Conservation (phyloP, 495 filamentous ascomycete species). For the Evernia prunastri region DNA sequence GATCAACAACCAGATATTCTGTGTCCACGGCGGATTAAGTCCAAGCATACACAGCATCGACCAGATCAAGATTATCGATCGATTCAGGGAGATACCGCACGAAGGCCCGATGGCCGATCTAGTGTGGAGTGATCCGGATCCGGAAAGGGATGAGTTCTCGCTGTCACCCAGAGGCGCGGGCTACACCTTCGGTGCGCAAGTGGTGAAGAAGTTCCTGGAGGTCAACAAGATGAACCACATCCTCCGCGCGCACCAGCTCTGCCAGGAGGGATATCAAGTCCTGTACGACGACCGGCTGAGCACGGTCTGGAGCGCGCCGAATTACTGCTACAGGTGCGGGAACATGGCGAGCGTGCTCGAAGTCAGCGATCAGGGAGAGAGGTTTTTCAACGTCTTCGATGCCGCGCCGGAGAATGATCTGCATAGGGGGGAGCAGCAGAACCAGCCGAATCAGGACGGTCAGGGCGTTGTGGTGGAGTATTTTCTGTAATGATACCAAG, state of each 20-base stretch:
- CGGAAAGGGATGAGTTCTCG: slow-evolving; percentile 92
- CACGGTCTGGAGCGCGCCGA: slow-evolving; percentile 96
- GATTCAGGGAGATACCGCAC: slow-evolving; percentile 95
- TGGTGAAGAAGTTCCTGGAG: slow-evolving; percentile 94
- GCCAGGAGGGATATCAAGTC: slow-evolving; percentile 94
- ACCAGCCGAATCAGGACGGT: slow-evolving; percentile 54
- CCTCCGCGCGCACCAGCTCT: slow-evolving; percentile 90
- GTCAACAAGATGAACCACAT: slow-evolving; percentile 97
- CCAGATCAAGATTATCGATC: slow-evolving; percentile 98
- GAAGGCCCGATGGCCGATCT: slow-evolving; percentile 99
- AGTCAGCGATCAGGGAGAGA: slow-evolving; percentile 83
- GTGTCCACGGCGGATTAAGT: slow-evolving; percentile 91
- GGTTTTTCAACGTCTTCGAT: slow-evolving; percentile 95
- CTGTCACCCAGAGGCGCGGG: slow-evolving; percentile 89
- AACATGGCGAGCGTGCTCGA: slow-evolving; percentile 96
- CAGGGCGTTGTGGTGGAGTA: slow-evolving; percentile 61
- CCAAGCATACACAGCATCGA: slow-evolving; percentile 97
- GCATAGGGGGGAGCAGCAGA: slow-evolving; percentile 70
- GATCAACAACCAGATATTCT: slow-evolving; percentile 98
- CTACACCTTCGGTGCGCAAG: slow-evolving; percentile 94
- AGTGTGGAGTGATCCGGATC: slow-evolving; percentile 95
- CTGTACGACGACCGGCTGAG: slow-evolving; percentile 89
- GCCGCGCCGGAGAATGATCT: slow-evolving; percentile 93
- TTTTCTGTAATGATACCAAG: slow-evolving; percentile 55
- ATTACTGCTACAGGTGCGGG: slow-evolving; percentile 94